A percentile compares a stretch with the other conserved stretches of the same genome.
Conservation (phyloP, 257 asterid species). For the Fraxinus americana region DNA sequence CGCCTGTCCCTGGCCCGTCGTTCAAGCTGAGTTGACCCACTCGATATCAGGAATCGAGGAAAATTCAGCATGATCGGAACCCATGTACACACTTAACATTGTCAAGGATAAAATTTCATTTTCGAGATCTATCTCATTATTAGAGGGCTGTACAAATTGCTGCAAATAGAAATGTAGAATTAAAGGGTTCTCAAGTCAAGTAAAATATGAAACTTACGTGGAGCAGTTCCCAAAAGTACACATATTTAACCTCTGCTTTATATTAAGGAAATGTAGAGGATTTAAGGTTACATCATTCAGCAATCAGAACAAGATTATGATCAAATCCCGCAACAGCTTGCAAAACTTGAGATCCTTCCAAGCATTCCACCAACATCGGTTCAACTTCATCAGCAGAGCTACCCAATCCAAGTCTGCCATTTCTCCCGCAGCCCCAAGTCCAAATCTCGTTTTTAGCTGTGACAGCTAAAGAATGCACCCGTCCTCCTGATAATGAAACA, state of each 20-base stretch:
- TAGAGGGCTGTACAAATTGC: not conserved
- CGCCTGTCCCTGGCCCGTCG: no score
- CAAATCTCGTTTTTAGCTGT: slow-evolving; percentile 62
- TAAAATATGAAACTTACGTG: not conserved
- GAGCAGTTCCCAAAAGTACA: not conserved
- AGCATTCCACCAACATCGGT: slow-evolving; percentile 62
- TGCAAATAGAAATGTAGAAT: not conserved
- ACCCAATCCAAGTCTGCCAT: slow-evolving; percentile 86
- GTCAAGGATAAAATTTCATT: not conserved
- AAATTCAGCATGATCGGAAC: no score
- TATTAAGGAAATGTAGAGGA: not conserved
- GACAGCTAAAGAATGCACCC: slow-evolving; percentile 74
- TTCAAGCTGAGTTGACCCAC: no score
- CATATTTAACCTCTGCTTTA: not conserved
- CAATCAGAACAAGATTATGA: slow-evolving; percentile 70
- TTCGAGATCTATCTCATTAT: not conserved
- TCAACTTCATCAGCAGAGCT: slow-evolving; percentile 77
- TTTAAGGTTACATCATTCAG: slow-evolving; percentile 35
- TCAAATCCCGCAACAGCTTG: slow-evolving; percentile 89
- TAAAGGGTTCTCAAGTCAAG: not conserved
- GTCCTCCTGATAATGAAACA: slow-evolving; percentile 67
- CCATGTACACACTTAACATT: no score
- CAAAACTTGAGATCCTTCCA: slow-evolving; percentile 64
- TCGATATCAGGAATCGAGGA: no score
- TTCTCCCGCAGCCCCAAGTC: slow-evolving; percentile 95